Base-by-base conservation (phyloP, 257 asterid genomes). In the Solanum megistacrolobum region DNA sequence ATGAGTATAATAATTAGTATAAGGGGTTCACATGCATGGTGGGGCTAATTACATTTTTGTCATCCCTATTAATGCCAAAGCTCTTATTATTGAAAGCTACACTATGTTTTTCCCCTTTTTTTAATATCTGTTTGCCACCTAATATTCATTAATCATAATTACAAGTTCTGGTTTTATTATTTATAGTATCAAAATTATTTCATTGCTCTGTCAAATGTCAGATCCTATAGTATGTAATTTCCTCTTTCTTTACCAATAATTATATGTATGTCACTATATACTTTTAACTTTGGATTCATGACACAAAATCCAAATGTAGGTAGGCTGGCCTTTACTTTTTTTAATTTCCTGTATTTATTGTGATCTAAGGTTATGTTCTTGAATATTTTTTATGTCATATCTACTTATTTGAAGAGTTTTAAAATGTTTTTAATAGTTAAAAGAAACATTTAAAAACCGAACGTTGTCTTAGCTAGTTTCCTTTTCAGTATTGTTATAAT, bases 11-110 rank as follows among this genome's bases (percentile, higher is more conserved):
- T 91, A 87, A 39, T 4, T 90, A 89, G 31, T 14, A 14, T 6
- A 25, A 86, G 88, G 48, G 90, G 66, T 52, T 92, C 95, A 91
- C 94, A 87, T 91, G 93, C 94, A 86, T 91, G 92, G 91, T 91
- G 92, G 93, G 93, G 88, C 41, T 81, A 27, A 75, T 38, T 75
- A 60, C 88, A 66, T 52, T 55, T 73, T 46, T 66, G 60, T 72
- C 89, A 87, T 79, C 84, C 58, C 48, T 69, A 14, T 12, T 32
- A 86, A 23, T 27, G 84, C n/a, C 20, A 36, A 23, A 66, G 85
- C 58, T 78, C 38, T 43, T 25, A 14, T 79, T 81, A 46, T 88
- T 87, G 92, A 92, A 92, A 93, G 93, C 92, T 88, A 81, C 90
- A 86, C 86, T 52, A 43, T 1, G 52, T 43, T 43, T 43, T 43